Percentiles rank a stretch among this genome's conserved stretches.
These are phyloP conservation scores for Pestalotiopsis sp. DNA, from an alignment of 2,329 filamentous ascomycete genomes.

Conservation along the genomic window DNA sequence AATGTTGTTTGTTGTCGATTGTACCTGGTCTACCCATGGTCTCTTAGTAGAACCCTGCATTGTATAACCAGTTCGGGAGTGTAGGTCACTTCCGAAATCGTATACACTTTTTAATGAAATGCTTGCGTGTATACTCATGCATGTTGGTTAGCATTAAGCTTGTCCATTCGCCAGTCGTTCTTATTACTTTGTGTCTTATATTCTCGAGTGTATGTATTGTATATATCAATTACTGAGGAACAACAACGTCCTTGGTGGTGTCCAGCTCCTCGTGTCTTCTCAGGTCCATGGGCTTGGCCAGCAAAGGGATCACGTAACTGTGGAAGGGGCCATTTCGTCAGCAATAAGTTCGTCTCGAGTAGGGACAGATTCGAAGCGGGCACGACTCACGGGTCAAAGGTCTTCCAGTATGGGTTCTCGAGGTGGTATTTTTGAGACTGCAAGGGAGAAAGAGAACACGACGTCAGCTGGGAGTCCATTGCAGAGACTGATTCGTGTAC, in stretches of 20 bases:
- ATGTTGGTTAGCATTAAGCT: neutral
- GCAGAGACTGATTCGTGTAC: neutral
- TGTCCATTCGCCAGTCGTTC: neutral
- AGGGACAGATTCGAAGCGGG: neutral
- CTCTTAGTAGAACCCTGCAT: too few species aligned
- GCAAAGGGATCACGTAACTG: slow-evolving; percentile 65
- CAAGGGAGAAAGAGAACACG: neutral
- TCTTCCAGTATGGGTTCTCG: slow-evolving; percentile 74
- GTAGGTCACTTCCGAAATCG: too few species aligned
- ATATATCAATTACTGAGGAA: slow-evolving; percentile 10
- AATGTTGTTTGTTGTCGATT: neutral
- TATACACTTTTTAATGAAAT: too few species aligned
- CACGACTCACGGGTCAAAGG: slow-evolving; percentile 59
- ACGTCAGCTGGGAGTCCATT: neutral
- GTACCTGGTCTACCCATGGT: neutral
- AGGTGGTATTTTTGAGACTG: slow-evolving; percentile 64
- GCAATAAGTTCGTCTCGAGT: neutral
- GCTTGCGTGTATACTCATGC: too few species aligned
- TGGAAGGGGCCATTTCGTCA: neutral
- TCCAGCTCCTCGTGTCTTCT: slow-evolving; percentile 67
- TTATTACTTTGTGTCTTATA: neutral
- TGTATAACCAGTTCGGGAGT: too few species aligned
- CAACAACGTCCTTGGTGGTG: slow-evolving; percentile 16
- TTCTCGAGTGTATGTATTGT: neutral
- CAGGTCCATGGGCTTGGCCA: slow-evolving; percentile 71